Evolutionary conservation across 208 protist genomes (phyloP).

Genomic region (Phytomonas sp.): DNA sequence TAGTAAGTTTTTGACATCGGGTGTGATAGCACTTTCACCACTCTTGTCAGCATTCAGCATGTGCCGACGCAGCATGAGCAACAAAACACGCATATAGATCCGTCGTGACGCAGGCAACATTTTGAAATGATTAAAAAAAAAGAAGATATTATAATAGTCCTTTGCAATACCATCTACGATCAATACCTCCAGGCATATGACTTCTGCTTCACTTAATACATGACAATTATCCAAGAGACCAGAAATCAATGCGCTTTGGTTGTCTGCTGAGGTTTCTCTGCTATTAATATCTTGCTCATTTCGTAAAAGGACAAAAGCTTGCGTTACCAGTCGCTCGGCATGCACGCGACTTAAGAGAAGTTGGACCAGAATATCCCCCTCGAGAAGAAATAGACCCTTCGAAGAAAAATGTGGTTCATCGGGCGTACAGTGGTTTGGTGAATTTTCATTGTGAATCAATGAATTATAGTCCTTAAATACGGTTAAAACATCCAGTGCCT

Average conservation of each 20-base stretch:
- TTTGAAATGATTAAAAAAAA: background rate
- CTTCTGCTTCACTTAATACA: background rate
- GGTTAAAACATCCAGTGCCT: background rate
- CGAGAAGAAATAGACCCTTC: background rate
- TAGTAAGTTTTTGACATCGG: background rate
- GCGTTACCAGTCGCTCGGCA: background rate
- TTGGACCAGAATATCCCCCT: background rate
- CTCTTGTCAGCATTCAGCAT: background rate
- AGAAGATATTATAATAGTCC: background rate
- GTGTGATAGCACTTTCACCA: background rate
- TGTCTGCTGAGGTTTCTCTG: background rate
- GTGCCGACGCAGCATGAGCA: background rate
- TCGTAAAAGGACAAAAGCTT: background rate
- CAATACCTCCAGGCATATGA: background rate
- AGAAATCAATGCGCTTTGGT: background rate
- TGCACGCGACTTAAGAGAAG: background rate
- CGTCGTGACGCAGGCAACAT: background rate
- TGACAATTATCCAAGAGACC: background rate
- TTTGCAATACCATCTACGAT: background rate
- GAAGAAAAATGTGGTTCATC: background rate
- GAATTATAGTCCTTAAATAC: background rate
- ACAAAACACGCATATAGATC: background rate
- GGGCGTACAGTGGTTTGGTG: background rate
- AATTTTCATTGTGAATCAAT: background rate
- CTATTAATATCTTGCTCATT: background rate